Evolutionary conservation across 2,329 filamentous ascomycete species (phyloP), one percentile per base, ranked within the genome.

Genomic region (Sporothrix brunneoviolacea): DNA sequence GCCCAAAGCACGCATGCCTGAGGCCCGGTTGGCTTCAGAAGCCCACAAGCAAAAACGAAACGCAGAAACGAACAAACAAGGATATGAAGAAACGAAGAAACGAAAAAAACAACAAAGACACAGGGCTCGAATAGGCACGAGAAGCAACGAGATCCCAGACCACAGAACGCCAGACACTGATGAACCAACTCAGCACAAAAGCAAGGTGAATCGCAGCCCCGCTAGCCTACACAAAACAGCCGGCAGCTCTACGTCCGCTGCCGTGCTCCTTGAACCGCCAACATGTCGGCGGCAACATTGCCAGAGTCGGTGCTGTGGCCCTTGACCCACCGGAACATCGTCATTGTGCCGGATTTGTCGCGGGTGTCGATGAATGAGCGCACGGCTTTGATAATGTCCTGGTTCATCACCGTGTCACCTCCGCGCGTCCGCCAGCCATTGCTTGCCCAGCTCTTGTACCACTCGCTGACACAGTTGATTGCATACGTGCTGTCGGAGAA

Each of bases 401-500:
- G 82, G 65, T 98, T 97, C 70, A 91, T 85, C 8, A 97, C 91
- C 0, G 78, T 68, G 53, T 58, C 54, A 9, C 82, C 80, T 1
- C 74, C 70, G 3, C 80, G 70, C n/a, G 83, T 95, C 62, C 76
- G 77, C 91, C 91, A 98, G 6, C 76, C 76, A 59, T 91, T 80
- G 50, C 68, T 75, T 56, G 80, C 73, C 93, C 93, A 97, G 50
- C 77, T 83, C 19, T 69, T 66, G 61, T 82, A 90, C 91, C 93
- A 98, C 39, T 82, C 76, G 1, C 84, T 95, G 22, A 90, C 81
- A 62, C 91, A 97, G 58, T 91, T 84, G 66, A 96, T 95, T 1
- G 88, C 79, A 69, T 97, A 97, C 61, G 83, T 83, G 66, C 87
- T 93, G 68, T 98, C 93, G n/a, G 84, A 90, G 63, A 84, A 78